Percentiles rank a stretch among this genome's conserved stretches.
Evolutionary conservation across 2,329 filamentous ascomycete species (phyloP).

Genomic region (Hirsutella rhossiliensis): DNA sequence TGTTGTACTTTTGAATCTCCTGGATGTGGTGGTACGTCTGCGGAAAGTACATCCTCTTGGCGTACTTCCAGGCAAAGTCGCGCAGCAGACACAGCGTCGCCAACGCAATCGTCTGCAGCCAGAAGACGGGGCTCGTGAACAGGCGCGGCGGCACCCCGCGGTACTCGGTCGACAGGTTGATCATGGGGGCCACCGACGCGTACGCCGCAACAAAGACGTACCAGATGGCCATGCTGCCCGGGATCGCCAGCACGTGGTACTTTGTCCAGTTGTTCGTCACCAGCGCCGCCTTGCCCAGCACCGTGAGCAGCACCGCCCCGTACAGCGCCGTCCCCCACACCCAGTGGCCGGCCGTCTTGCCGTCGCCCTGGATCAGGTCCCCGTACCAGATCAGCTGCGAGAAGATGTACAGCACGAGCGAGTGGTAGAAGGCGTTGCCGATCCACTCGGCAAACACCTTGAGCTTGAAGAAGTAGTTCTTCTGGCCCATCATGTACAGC

Average conservation of each 20-base stretch:
- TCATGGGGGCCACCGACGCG: constrained; percentile 70
- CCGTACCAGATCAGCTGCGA: constrained; percentile 69
- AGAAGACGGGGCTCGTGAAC: constrained; percentile 76
- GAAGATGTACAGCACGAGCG: constrained; percentile 80
- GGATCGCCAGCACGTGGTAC: constrained; percentile 90
- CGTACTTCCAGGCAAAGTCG: constrained; percentile 95
- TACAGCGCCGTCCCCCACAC: constrained; percentile 96
- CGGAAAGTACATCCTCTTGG: constrained; percentile 92
- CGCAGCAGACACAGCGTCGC: constrained; percentile 72
- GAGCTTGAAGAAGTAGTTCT: constrained; percentile 85
- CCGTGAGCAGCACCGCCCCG: constrained; percentile 83
- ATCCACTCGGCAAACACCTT: constrained; percentile 92
- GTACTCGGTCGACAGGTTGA: constrained; percentile 74
- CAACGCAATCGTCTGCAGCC: constrained; percentile 75
- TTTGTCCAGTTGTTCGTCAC: constrained; percentile 99
- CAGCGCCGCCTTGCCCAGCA: constrained; percentile 86
- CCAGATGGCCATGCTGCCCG: constrained; percentile 87
- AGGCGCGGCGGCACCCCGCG: constrained; percentile 70
- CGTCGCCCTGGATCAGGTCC: constrained; percentile 69
- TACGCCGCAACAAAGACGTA: constrained; percentile 82
- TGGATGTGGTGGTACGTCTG: constrained; percentile 97
- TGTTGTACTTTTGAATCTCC: constrained; percentile 99
- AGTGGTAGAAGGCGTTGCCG: constrained; percentile 89
- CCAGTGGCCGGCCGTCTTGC: constrained; percentile 84
- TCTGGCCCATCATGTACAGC: constrained; percentile 85